phyloP scores from a whole-genome alignment of 169 alveolate species.

The Plasmodium relictum region DNA sequence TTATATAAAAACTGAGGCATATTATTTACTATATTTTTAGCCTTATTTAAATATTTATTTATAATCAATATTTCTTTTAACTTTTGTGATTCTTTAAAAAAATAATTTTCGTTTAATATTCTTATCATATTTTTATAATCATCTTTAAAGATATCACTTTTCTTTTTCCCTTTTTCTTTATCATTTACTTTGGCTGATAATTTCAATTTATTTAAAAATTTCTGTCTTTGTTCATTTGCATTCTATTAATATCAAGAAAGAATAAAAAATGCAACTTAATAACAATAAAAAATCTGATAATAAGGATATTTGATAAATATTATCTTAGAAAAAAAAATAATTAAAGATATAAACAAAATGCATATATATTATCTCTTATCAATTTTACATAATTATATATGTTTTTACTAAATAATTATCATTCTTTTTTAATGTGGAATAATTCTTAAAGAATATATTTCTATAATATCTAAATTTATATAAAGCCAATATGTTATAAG shows the following conservation, averaged over 20 bases:
- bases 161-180: not conserved
- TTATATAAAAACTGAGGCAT: constrained; percentile 55
- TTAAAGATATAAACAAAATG: not conserved
- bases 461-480: constrained; percentile 37
- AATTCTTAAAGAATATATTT: constrained; percentile 35
- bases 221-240: constrained; percentile 64
- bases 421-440: constrained; percentile 57
- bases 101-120: constrained; percentile 32
- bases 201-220: constrained; percentile 31
- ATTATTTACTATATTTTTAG: constrained; percentile 26
- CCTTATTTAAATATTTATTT: constrained; percentile 47
- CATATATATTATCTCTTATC: not conserved
- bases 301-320: not conserved
- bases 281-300: not conserved
- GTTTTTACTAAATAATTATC: constrained; percentile 51
- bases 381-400: not conserved
- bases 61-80: constrained; percentile 52
- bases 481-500: constrained; percentile 47
- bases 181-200: constrained; percentile 39
- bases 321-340: not conserved
- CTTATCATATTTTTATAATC: constrained; percentile 45
- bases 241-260: constrained; percentile 6
- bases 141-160: constrained; percentile 34
- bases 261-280: not conserved
- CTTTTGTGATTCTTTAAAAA: constrained; percentile 31